Evolutionary conservation across 2,329 filamentous ascomycete genomes (phyloP), one percentile per base, ranked within the genome.

Genomic region (Hypoxylon sp.): DNA sequence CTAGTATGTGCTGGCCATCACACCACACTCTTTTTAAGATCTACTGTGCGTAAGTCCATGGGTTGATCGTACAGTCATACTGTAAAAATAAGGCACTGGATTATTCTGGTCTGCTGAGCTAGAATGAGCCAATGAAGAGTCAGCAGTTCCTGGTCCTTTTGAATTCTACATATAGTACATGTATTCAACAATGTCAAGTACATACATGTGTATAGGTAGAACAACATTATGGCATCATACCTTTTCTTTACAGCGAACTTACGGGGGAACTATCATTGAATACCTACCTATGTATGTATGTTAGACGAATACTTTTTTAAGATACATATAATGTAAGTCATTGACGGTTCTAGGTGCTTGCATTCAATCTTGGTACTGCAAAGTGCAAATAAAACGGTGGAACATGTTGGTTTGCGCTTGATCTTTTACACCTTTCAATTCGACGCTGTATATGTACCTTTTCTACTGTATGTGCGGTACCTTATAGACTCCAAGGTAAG

Each of bases 1-100:
- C 29, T 31, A 9, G 29, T 31, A 31, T 69, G 69, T 66, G 69
- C 51, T 69, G 59, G 66, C 66, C 61, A 60, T 71, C 66, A 67
- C 60, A 67, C 66, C 69, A 69, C 66, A 48, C 48, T 47, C 59
- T 50, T 53, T 60, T 60, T 57, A 33, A 59, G 54, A 66, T 63
- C 59, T 39, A 33, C 24, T 42, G 46, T 53, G 33, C 48, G 26
- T 58, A 58, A 22, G 37, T 47, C 17, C 14, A 50, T 47, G 31
- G 33, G 2, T 31, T 37, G 22, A 3, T 17, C 39, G 39, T 22
- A 44, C 39, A 44, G 39, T 22, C 35, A 53, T 59, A 53, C 53
- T 50, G 35, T 59, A 57, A n/a, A n/a, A n/a, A 22, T 22, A 22
- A 42, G 53, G 42, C 46, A 46, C 37, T 19, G 29, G 39, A 9